phyloP scores from a whole-genome alignment of 163 green algal genomes.

The Prototheca cutis region DNA sequence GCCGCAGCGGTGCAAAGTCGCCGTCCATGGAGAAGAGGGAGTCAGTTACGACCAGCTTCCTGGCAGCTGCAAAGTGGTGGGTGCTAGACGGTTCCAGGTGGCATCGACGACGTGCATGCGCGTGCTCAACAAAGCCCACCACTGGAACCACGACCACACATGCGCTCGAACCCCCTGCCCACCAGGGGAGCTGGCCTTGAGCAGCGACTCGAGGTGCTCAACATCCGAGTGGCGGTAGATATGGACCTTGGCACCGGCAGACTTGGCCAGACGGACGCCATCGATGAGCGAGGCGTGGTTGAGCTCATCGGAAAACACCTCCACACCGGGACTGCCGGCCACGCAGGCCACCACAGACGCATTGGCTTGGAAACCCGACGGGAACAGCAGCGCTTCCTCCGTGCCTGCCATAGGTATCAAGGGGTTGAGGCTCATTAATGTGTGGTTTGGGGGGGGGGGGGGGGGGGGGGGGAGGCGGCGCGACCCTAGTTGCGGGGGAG shows the following conservation, averaged over 20 bases:
- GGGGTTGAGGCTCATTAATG: no score
- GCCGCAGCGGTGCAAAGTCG: slow-evolving; percentile 82
- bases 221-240: slow-evolving; percentile 90
- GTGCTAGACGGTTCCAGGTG: no score
- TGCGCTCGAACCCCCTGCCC: no score
- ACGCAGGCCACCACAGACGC: slow-evolving; percentile 48
- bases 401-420: slow-evolving; percentile 13
- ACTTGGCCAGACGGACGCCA: slow-evolving; percentile 54
- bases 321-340: slow-evolving; percentile 10
- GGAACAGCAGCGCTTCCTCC: slow-evolving; percentile 79
- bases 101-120: no score
- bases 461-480: no score
- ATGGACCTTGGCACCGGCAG: slow-evolving; percentile 27
- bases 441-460: no score
- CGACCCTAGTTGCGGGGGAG: no score
- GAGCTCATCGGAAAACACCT: slow-evolving; percentile 85
- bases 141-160: no score
- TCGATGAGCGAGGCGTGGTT: slow-evolving; percentile 98
- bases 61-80: slow-evolving; percentile 3
- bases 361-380: slow-evolving; percentile 88
- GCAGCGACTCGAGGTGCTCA: slow-evolving; percentile 61
- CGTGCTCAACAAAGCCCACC: no score
- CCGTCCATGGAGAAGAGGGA: slow-evolving; percentile 95
- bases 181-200: slow-evolving; percentile 14
- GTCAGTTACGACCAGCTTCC: slow-evolving; percentile 80